Base-by-base conservation (phyloP, 1,284 basidiomycete species). In the Cystobasidium slooffiae region DNA sequence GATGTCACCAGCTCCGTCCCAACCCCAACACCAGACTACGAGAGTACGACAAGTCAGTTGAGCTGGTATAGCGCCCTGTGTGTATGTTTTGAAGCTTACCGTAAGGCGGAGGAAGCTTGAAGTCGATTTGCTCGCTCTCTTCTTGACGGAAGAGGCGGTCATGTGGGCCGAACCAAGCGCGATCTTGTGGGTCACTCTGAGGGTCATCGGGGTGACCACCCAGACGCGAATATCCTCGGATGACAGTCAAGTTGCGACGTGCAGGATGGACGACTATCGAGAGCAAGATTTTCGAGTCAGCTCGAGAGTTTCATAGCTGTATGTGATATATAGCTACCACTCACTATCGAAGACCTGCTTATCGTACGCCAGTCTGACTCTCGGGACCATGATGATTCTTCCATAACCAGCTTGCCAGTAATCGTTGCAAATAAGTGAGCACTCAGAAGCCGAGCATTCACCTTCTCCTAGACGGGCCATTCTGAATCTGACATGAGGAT, bases 11-110 rank as follows among this genome's bases (percentile, higher is more conserved):
- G 94, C 94, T 47, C 94, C 94, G 81, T 97, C 94, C 94, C 94
- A 97, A 24, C 94, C 94, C 94, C 94, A 97, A 82, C 94, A 97
- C 94, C 94, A 97, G 8, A 96, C 94, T 94, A 47, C 56, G 44
- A n/a, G 10, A 44, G 31, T 16, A 51, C 58, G 49, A 58, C n/a
- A 1, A 61, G 7, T 16, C 16, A 31, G 31, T 12, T 20, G 49
- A 12, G 16, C 20, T 37, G 20, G 3, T 41, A 2, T 18, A 56
- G 18, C 5, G 9, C 22, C 14, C n/a, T 2, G 9, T 12, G 24
- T 37, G 2, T 16, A 53, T 10, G 3, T 5, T 10, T 5, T 14
- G 20, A 16, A 37, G 53, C 92, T 78, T 75, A 95, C 94, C 94
- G 79, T 91, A 86, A 75, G 90, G 87, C n/a, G 94, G 94, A 8